Percentiles rank a stretch among this genome's conserved stretches.
Evolutionary conservation across 2,329 filamentous ascomycete species (phyloP).

Genomic region (Curvularia lunata): DNA sequence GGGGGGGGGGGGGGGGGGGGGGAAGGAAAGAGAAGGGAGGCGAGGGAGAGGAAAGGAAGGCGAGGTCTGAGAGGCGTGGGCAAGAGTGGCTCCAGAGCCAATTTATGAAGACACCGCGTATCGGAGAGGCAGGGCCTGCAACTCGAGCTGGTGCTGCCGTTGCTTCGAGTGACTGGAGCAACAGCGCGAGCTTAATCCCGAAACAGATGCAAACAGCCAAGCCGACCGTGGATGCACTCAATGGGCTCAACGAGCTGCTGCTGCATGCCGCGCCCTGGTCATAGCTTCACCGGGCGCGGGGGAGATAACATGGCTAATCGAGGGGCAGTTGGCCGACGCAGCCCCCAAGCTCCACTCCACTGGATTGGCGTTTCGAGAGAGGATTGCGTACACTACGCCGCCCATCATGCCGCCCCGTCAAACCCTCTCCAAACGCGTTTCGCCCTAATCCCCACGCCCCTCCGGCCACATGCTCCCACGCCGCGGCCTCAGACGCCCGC

Average conservation of each 20-base stretch:
- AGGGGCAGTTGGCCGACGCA: slow-evolving; percentile 21
- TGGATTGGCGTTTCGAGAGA: neutral
- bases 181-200: slow-evolving; percentile 33
- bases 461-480: neutral
- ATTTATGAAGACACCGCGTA: slow-evolving; percentile 31
- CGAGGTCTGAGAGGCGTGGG: slow-evolving; percentile 10
- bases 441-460: neutral
- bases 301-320: slow-evolving; percentile 14
- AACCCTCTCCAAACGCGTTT: neutral
- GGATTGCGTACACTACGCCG: slow-evolving; percentile 1
- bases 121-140: slow-evolving; percentile 24
- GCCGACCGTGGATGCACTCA: slow-evolving; percentile 28
- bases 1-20: slow-evolving; percentile 9
- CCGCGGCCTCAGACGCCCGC: neutral
- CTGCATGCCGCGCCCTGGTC: slow-evolving; percentile 29
- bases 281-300: slow-evolving; percentile 33
- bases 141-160: slow-evolving; percentile 11
- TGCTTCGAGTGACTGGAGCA: slow-evolving; percentile 20
- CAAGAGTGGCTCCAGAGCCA: slow-evolving; percentile 25
- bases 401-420: neutral
- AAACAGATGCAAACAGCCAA: slow-evolving; percentile 34
- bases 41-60: slow-evolving; percentile 1
- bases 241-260: slow-evolving; percentile 34
- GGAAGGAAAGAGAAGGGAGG: neutral
- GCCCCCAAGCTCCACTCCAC: neutral